Percentiles rank a stretch among this genome's conserved stretches.
Evolutionary conservation across 1,284 basidiomycete genomes (phyloP).

Genomic region (Puccinia horiana): DNA sequence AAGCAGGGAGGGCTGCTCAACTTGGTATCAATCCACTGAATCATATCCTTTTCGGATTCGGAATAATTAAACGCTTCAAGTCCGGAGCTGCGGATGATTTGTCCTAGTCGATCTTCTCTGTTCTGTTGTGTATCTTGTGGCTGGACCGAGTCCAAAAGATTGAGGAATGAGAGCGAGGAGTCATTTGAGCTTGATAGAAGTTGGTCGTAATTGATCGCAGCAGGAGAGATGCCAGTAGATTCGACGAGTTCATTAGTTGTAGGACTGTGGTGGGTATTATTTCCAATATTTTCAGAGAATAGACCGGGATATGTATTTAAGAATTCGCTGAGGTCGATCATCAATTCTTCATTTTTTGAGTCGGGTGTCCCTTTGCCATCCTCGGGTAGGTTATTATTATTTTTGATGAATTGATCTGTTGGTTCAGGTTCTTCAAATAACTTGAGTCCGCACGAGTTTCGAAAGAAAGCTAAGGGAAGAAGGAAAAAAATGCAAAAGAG

Average conservation of each 20-base stretch:
- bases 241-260: neutral
- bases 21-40: slow-evolving; percentile 24
- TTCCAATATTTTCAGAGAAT: slow-evolving; percentile 16
- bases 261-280: neutral
- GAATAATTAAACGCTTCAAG: slow-evolving; percentile 26
- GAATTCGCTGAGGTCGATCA: slow-evolving; percentile 34
- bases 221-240: slow-evolving; percentile 1
- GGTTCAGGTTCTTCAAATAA: slow-evolving; percentile 21
- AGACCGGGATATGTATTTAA: slow-evolving; percentile 32
- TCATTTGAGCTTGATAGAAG: neutral
- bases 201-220: slow-evolving; percentile 16
- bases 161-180: neutral
- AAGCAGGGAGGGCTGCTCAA: neutral
- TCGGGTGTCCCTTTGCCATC: neutral
- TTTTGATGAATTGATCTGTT: neutral
- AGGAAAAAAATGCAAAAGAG: neutral
- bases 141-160: neutral
- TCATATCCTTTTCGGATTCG: neutral
- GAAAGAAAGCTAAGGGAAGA: slow-evolving; percentile 6
- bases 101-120: slow-evolving; percentile 11
- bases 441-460: slow-evolving; percentile 5
- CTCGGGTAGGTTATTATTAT: slow-evolving; percentile 4
- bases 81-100: slow-evolving; percentile 34
- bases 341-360: neutral
- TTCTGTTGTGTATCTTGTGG: neutral